These are phyloP conservation scores for Acer campestre DNA, from an alignment of 345 rosid species.

Conservation along the genomic window DNA sequence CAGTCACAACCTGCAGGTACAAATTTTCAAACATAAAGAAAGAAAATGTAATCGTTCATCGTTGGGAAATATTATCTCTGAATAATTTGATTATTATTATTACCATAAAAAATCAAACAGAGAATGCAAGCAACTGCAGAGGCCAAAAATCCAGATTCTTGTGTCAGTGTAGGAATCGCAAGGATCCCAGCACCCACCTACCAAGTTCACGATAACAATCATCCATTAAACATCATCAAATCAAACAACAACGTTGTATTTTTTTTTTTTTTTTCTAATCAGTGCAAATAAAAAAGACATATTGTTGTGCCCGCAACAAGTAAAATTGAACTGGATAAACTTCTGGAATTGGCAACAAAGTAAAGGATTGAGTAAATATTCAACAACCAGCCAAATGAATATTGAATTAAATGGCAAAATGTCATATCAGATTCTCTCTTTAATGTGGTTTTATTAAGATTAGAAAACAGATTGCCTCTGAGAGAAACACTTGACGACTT, in stretches of 20 bases:
- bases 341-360: constrained; percentile 56
- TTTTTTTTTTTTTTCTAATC: background rate
- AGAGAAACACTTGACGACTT: constrained; percentile 43
- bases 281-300: constrained; percentile 15
- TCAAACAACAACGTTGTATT: background rate
- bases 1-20: constrained; percentile 70
- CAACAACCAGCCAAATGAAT: background rate
- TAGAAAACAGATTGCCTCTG: constrained; percentile 69
- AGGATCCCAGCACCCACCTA: constrained; percentile 96
- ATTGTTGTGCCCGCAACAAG: constrained; percentile 95
- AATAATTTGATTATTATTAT: constrained; percentile 28
- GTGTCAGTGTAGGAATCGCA: constrained; percentile 92
- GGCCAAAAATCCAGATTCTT: constrained; percentile 84
- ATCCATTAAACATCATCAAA: background rate
- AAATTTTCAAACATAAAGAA: background rate
- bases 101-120: constrained; percentile 90
- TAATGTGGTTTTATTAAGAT: constrained; percentile 70
- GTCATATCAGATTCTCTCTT: constrained; percentile 78
- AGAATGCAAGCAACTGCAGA: constrained; percentile 73
- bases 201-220: background rate
- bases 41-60: background rate
- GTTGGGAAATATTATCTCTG: background rate
- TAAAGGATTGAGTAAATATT: background rate
- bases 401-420: background rate
- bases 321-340: constrained; percentile 74